phyloP scores from a whole-genome alignment of 169 alveolate genomes.

The Babesia bovis region DNA sequence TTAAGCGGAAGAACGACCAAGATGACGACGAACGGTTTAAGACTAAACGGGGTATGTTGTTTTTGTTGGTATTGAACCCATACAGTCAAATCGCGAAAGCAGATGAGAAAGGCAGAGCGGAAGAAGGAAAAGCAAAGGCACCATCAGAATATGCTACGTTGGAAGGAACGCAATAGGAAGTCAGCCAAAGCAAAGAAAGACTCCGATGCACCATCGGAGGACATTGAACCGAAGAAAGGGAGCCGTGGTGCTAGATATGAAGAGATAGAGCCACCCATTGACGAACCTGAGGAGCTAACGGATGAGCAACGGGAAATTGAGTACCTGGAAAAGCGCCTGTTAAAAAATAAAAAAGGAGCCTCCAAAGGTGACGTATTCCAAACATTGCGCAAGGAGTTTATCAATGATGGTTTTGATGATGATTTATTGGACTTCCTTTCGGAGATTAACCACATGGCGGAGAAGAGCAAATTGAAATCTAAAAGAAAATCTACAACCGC shows the following conservation, averaged over 20 bases:
- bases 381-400: constrained; percentile 61
- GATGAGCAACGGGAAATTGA: constrained; percentile 49
- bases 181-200: not conserved
- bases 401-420: constrained; percentile 62
- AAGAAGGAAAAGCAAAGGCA: constrained; percentile 61
- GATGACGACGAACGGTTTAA: constrained; percentile 39
- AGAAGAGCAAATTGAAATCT: not conserved
- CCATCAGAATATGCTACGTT: constrained; percentile 66
- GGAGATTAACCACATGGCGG: not conserved
- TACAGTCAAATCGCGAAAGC: constrained; percentile 35
- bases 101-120: constrained; percentile 62
- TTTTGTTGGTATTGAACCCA: not conserved
- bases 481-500: not conserved
- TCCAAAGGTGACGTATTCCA: constrained; percentile 36
- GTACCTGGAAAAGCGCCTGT: constrained; percentile 38
- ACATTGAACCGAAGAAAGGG: constrained; percentile 1
- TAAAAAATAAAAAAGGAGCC: constrained; percentile 46
- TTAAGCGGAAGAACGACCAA: too few species aligned
- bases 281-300: constrained; percentile 12
- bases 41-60: constrained; percentile 2
- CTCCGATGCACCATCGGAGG: not conserved
- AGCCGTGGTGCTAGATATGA: not conserved
- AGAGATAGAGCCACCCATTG: not conserved
- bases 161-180: constrained; percentile 44
- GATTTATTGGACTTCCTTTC: constrained; percentile 60